phyloP scores from a whole-genome alignment of 805 yeast species.

The Starmerella geochares region DNA sequence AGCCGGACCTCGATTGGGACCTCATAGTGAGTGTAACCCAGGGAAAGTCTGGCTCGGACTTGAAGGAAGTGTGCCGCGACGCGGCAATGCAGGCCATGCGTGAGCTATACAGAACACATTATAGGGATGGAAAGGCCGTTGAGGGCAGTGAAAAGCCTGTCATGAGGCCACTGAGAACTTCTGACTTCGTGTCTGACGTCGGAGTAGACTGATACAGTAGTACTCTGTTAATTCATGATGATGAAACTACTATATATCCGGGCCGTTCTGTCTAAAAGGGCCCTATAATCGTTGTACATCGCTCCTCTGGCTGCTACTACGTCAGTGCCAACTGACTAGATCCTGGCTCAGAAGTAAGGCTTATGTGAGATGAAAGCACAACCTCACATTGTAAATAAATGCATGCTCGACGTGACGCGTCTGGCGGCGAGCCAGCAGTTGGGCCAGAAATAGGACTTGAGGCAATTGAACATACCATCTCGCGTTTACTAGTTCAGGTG shows the following conservation, averaged over 20 bases:
- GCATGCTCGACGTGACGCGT: background rate
- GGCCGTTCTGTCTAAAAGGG: too few species aligned
- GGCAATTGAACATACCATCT: conserved; percentile 19
- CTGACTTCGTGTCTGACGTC: conserved; percentile 40
- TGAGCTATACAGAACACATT: conserved; percentile 52
- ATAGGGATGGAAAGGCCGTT: background rate
- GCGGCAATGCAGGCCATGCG: conserved; percentile 86
- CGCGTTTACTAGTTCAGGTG: conserved; percentile 13
- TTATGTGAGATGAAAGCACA: background rate
- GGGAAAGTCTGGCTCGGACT: conserved; percentile 82
- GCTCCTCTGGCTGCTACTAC: too few species aligned
- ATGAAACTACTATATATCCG: too few species aligned
- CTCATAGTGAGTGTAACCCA: conserved; percentile 52
- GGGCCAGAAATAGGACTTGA: background rate
- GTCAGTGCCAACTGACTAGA: too few species aligned
- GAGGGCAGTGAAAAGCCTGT: conserved; percentile 24
- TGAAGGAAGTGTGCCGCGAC: conserved; percentile 82
- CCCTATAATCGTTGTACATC: too few species aligned
- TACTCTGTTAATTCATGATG: too few species aligned
- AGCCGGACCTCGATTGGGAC: conserved; percentile 49
- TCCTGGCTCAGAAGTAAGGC: background rate
- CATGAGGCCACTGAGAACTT: conserved; percentile 54
- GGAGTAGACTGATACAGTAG: background rate
- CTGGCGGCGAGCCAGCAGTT: background rate
- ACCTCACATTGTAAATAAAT: background rate